These are phyloP conservation scores for Bacidia gigantensis DNA, from an alignment of 495 filamentous ascomycete genomes.

Conservation along the genomic window DNA sequence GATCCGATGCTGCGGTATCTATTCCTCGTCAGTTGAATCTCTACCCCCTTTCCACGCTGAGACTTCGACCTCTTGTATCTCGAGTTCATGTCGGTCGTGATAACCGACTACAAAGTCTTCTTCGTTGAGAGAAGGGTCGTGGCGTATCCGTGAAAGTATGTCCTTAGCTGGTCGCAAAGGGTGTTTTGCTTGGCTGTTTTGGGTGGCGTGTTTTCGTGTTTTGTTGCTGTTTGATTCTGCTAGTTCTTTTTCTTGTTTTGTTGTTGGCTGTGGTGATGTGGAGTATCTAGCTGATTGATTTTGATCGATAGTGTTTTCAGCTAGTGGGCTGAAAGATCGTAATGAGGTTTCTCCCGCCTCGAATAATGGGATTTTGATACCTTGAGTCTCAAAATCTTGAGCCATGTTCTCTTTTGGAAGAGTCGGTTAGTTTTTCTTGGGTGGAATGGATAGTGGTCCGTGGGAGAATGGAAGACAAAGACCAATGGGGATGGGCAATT, in stretches of 20 bases:
- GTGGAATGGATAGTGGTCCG: background rate
- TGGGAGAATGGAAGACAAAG: background rate
- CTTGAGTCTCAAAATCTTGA: background rate
- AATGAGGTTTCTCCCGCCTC: background rate
- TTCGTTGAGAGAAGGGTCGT: constrained; percentile 49
- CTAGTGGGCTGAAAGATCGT: too few species aligned
- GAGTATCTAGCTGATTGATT: background rate
- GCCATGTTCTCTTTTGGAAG: background rate
- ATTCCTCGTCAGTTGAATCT: constrained; percentile 73
- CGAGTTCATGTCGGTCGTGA: constrained; percentile 44
- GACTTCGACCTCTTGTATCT: constrained; percentile 43
- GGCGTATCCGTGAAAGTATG: constrained; percentile 57
- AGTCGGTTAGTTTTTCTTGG: background rate
- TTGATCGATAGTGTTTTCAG: background rate
- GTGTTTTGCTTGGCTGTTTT: constrained; percentile 3
- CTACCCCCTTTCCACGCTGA: constrained; percentile 58
- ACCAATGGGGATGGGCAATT: background rate
- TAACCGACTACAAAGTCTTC: constrained; percentile 61
- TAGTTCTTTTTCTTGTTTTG: constrained; percentile 1
- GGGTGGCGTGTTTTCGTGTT: constrained; percentile 8
- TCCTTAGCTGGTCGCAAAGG: constrained; percentile 29
- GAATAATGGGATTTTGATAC: background rate
- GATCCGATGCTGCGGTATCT: constrained; percentile 71
- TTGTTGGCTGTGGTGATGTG: background rate
- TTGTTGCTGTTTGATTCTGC: constrained; percentile 12